phyloP scores from a whole-genome alignment of 768 basidiomycete genomes.

The Suillus variegatus region DNA sequence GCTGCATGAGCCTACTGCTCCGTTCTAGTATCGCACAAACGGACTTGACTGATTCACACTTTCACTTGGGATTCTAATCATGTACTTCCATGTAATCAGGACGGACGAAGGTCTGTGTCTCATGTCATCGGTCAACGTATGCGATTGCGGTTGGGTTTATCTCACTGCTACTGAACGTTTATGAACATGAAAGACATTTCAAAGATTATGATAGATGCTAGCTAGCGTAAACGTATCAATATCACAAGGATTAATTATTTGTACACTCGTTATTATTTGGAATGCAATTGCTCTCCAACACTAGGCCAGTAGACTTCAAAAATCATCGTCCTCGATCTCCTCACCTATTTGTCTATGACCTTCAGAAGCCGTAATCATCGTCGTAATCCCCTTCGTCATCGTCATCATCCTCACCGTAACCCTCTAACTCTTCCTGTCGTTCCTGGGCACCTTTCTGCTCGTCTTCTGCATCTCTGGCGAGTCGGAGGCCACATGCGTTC shows the following conservation, averaged over 20 bases:
- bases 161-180: background rate
- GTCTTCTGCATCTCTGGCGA: conserved; percentile 3
- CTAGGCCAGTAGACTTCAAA: background rate
- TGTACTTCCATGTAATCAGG: too few species aligned
- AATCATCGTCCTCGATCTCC: background rate
- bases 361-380: background rate
- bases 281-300: background rate
- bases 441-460: background rate
- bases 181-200: background rate
- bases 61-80: conserved; percentile 52
- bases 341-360: background rate
- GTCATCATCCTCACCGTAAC: background rate
- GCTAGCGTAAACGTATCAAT: background rate
- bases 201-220: background rate
- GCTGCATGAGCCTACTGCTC: too few species aligned
- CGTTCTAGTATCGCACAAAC: background rate
- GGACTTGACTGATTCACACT: conserved; percentile 15
- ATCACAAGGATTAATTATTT: background rate
- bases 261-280: background rate
- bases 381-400: background rate
- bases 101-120: too few species aligned
- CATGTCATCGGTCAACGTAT: background rate
- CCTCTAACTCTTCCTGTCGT: background rate
- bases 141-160: background rate
- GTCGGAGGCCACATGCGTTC: conserved; percentile 17